phyloP scores from a whole-genome alignment of 345 rosid genomes.

The sweet orange (Citrus sinensis) region DNA sequence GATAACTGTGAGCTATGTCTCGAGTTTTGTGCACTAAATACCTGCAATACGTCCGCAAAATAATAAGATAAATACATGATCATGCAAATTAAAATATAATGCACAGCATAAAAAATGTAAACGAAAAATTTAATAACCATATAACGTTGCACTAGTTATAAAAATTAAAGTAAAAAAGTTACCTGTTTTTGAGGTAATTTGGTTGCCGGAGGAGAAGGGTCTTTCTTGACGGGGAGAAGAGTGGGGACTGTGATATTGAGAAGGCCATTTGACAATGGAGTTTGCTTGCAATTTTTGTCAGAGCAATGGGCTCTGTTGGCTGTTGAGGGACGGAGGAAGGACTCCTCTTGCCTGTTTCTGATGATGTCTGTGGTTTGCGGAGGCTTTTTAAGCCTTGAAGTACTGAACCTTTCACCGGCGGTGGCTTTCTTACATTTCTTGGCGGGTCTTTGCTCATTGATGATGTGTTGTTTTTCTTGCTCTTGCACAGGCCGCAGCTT shows the following conservation, averaged over 20 bases:
- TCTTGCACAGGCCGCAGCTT: constrained; percentile 16
- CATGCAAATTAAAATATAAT: too few relatives aligned
- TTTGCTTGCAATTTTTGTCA: constrained; percentile 63
- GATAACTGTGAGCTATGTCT: constrained; percentile 53
- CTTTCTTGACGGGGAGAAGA: constrained; percentile 71
- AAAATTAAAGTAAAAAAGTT: background rate
- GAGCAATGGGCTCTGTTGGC: constrained; percentile 32
- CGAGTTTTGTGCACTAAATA: constrained; percentile 32
- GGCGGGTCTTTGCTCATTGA: constrained; percentile 18
- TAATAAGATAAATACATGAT: constrained; percentile 4
- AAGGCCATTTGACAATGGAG: constrained; percentile 45
- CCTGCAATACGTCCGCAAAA: constrained; percentile 24
- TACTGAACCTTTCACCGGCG: constrained; percentile 28
- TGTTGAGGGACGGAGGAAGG: constrained; percentile 47
- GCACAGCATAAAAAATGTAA: too few relatives aligned
- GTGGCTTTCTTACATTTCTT: constrained; percentile 38
- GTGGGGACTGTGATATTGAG: constrained; percentile 43
- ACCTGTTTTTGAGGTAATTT: constrained; percentile 62
- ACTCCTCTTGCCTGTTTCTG: constrained; percentile 62
- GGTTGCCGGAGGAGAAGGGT: constrained; percentile 55
- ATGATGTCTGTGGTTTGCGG: constrained; percentile 35
- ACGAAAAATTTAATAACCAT: background rate
- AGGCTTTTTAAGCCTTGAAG: constrained; percentile 38
- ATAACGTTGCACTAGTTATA: too few relatives aligned
- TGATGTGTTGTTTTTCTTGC: background rate